These are phyloP conservation scores for Scenedesmus sp. DNA, from an alignment of 163 green algal species.

Conservation along the genomic window DNA sequence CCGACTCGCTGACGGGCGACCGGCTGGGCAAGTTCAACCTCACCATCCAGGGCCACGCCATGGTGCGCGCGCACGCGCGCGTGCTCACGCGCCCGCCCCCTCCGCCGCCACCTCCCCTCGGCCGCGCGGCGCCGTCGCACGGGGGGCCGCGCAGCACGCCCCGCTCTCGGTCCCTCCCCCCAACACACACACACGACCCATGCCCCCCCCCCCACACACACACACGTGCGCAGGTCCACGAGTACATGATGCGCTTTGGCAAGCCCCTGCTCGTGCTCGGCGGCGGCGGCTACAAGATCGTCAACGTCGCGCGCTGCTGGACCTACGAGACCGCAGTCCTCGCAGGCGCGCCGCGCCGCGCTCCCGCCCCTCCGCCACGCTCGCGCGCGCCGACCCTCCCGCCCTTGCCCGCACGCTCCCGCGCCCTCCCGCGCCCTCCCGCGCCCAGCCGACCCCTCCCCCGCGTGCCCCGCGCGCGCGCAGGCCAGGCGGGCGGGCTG, in stretches of 20 bases:
- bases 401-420: too few species aligned
- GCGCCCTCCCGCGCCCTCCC: too few species aligned
- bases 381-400: neutral
- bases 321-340: slow-evolving; percentile 90
- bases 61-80: neutral
- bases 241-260: slow-evolving; percentile 79
- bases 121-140: neutral
- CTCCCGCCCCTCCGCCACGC: too few species aligned
- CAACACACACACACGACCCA: neutral
- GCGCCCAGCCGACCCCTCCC: too few species aligned
- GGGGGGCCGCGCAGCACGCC: neutral
- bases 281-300: slow-evolving; percentile 97
- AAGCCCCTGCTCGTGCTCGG: slow-evolving; percentile 86
- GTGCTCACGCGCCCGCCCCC: too few species aligned
- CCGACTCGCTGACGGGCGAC: slow-evolving; percentile 92
- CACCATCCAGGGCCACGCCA: slow-evolving; percentile 59
- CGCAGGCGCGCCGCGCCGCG: neutral
- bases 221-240: too few species aligned
- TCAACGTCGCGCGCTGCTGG: slow-evolving; percentile 98
- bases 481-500: slow-evolving; percentile 52
- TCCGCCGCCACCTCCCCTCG: neutral
- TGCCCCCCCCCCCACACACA: too few species aligned
- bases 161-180: neutral
- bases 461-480: too few species aligned
- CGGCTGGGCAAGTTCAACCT: slow-evolving; percentile 94